Evolutionary conservation across 1,139 yeast species (phyloP).

Genomic region (Insectozyma bohioensis): DNA sequence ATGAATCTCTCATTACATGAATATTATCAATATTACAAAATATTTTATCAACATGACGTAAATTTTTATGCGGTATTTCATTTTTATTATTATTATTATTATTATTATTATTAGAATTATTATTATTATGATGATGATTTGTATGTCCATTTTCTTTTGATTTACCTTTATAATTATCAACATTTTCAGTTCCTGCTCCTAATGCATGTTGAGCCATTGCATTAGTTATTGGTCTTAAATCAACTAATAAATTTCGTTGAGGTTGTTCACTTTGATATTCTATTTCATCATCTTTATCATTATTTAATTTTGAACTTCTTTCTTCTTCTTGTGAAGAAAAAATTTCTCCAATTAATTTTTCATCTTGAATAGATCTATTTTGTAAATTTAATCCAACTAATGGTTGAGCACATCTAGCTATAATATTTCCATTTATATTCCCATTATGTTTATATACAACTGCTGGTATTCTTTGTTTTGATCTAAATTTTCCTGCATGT

Average conservation of each 20-base stretch:
- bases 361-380: conserved; percentile 88
- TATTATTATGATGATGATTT: conserved; percentile 9
- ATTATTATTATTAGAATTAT: neutral
- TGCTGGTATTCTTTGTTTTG: conserved; percentile 83
- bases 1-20: conserved; percentile 89
- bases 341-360: conserved; percentile 71
- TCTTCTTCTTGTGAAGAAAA: conserved; percentile 51
- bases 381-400: conserved; percentile 82
- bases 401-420: conserved; percentile 91
- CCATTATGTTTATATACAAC: conserved; percentile 69
- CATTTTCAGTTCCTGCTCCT: conserved; percentile 95
- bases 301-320: conserved; percentile 21
- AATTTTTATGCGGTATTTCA: conserved; percentile 2
- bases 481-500: conserved; percentile 83
- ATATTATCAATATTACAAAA: conserved; percentile 92
- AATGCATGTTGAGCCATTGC: conserved; percentile 96
- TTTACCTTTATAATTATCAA: conserved; percentile 70
- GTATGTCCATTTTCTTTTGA: conserved; percentile 3
- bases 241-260: conserved; percentile 74
- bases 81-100: conserved; percentile 10
- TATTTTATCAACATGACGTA: conserved; percentile 50
- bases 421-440: conserved; percentile 66
- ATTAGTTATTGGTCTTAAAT: conserved; percentile 88
- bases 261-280: conserved; percentile 34
- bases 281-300: conserved; percentile 17